These are phyloP conservation scores for Solanum acaule DNA, from an alignment of 257 asterid species.

Conservation along the genomic window DNA sequence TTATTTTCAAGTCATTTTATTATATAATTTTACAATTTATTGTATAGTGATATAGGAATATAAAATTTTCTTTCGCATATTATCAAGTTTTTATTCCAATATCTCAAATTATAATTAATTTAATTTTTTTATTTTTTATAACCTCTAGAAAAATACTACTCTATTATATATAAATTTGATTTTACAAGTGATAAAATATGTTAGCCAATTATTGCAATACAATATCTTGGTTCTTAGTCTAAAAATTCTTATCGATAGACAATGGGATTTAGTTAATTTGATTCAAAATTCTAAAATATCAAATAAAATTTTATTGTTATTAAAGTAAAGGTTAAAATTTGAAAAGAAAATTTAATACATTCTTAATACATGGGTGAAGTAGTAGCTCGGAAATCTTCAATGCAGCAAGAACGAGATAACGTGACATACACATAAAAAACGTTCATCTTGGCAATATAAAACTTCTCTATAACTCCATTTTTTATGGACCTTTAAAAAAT, in stretches of 20 bases:
- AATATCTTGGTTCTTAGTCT: not conserved
- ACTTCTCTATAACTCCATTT: not conserved
- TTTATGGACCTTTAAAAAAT: not conserved
- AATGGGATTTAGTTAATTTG: not conserved
- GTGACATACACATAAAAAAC: not conserved
- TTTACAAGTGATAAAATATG: not conserved
- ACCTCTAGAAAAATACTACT: not conserved
- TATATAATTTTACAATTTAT: not conserved
- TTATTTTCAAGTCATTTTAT: not conserved
- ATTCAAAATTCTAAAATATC: not conserved
- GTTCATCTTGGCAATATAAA: not conserved
- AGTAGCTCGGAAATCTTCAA: too few relatives aligned
- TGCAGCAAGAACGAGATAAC: not conserved
- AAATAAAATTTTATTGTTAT: not conserved
- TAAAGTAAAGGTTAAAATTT: too few relatives aligned
- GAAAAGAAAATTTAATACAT: too few relatives aligned
- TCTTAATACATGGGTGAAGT: too few relatives aligned
- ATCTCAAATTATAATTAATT: not conserved
- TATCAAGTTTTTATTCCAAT: not conserved
- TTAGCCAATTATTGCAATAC: not conserved
- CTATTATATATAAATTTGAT: not conserved
- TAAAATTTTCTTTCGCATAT: not conserved
- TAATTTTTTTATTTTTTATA: not conserved
- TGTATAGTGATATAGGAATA: not conserved
- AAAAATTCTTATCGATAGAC: not conserved